These are phyloP conservation scores for Boletus semigastroideus DNA, from an alignment of 1,284 basidiomycete species.

Conservation along the genomic window DNA sequence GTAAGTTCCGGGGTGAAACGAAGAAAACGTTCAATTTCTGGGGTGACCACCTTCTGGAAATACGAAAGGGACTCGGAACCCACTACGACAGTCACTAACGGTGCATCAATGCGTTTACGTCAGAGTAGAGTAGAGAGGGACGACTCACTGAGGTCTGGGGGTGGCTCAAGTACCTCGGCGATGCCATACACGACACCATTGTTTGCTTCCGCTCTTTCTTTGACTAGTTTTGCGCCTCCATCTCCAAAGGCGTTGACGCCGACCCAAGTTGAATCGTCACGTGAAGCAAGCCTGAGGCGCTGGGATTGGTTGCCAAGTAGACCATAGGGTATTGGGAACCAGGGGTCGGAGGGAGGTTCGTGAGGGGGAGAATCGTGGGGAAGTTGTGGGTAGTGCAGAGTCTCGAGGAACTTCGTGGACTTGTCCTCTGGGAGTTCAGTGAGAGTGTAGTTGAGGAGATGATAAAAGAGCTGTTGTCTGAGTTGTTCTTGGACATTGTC, in stretches of 20 bases:
- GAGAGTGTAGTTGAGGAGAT: slow-evolving; percentile 87
- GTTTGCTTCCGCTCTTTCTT: slow-evolving; percentile 52
- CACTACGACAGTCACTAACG: slow-evolving; percentile 43
- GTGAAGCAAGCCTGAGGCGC: slow-evolving; percentile 63
- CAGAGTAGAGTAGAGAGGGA: slow-evolving; percentile 4
- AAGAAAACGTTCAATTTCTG: slow-evolving; percentile 53
- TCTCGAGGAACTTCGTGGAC: slow-evolving; percentile 49
- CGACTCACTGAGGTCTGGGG: slow-evolving; percentile 68
- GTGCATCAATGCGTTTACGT: not conserved
- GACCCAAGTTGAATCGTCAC: slow-evolving; percentile 53
- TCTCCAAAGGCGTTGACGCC: slow-evolving; percentile 74
- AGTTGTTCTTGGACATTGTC: slow-evolving; percentile 88
- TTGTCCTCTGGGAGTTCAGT: slow-evolving; percentile 44
- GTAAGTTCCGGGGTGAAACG: slow-evolving; percentile 75
- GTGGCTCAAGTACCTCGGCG: slow-evolving; percentile 74
- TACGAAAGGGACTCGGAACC: slow-evolving; percentile 65
- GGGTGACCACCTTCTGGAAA: slow-evolving; percentile 64
- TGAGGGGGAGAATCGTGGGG: slow-evolving; percentile 53
- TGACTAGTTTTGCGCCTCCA: slow-evolving; percentile 63
- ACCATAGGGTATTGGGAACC: slow-evolving; percentile 81
- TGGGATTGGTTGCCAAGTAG: slow-evolving; percentile 84
- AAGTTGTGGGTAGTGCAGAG: slow-evolving; percentile 70
- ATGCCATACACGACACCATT: slow-evolving; percentile 85
- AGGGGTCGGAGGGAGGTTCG: slow-evolving; percentile 76
- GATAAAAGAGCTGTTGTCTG: slow-evolving; percentile 92